Evolutionary conservation across 768 basidiomycete genomes (phyloP), one percentile per base, ranked within the genome.

Genomic region (Porphyrellus cyaneotinctus): DNA sequence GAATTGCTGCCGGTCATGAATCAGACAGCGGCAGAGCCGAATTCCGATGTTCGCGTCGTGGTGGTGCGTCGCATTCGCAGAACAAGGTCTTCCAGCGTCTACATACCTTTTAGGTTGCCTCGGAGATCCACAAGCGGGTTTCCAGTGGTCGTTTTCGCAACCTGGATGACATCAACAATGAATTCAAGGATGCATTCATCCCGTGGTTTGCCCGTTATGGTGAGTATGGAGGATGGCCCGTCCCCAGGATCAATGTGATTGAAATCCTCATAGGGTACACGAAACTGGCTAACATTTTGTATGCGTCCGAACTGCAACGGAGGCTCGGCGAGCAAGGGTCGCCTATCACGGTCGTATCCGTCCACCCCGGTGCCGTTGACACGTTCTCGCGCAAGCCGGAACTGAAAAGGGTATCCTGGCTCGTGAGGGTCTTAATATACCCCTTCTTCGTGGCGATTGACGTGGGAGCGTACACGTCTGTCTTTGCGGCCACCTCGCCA

Each of bases 31-130:
- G 56, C 70, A 17, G 64, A 74, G 42, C 66, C 74, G 0, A 68
- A 68, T 22, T 73, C 81, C 0, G 85, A 87, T 53, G 84, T 85
- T 43, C 78, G 85, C 17, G 73, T 87, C 14, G 73, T 85, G 11
- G 76, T 79, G 49, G 84, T 84, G 53, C 37, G 78, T 55, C 26
- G 10, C n/a, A 6, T 43, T 26, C 6, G 3, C 28, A 14, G 13
- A 48, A 7, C 9, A 35, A 41, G 2, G 11, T 6, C 8, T 22
- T 14, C 30, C n/a, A 2, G 10, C 0, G 11, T 22, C 10, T 24
- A 43, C 30, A 30, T 4, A n/a, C 13, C 23, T 30, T 33, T 11
- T 26, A 78, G 75, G 55, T 76, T 11, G 45, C 68, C 15, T 77
- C 74, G 10, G 61, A 59, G 0, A 64, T 28, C 9, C 62, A 74